phyloP scores from a whole-genome alignment of 176 grass and related monocot genomes.

The Cenchrus purpureus region DNA sequence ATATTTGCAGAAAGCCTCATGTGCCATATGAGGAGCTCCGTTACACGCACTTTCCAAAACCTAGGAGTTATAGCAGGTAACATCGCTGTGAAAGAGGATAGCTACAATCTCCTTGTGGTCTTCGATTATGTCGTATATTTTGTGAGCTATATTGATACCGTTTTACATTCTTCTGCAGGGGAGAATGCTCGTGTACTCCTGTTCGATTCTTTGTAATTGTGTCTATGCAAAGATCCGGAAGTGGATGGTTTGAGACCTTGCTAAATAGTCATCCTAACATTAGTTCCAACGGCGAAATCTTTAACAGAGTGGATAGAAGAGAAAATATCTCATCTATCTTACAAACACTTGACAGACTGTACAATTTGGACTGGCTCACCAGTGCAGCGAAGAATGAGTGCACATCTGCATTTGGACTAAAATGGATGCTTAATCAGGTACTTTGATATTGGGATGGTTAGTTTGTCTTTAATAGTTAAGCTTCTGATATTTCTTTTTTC shows the following conservation, averaged over 20 bases:
- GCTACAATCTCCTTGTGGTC: neutral
- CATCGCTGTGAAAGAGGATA: neutral
- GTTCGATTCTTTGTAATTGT: constrained; percentile 80
- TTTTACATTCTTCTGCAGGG: constrained; percentile 49
- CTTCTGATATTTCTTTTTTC: neutral
- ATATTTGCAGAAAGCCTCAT: constrained; percentile 51
- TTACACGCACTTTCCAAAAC: constrained; percentile 80
- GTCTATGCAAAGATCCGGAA: constrained; percentile 97
- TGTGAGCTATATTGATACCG: constrained; percentile 15
- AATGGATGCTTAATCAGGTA: constrained; percentile 99
- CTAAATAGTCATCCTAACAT: constrained; percentile 95
- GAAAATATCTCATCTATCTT: constrained; percentile 68
- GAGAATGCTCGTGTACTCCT: constrained; percentile 75
- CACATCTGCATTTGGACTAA: constrained; percentile 83
- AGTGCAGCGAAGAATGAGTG: constrained; percentile 93
- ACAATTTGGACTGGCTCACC: constrained; percentile 84
- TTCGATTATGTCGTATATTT: constrained; percentile 3
- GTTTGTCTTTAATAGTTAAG: neutral
- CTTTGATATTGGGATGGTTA: neutral
- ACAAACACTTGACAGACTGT: constrained; percentile 72
- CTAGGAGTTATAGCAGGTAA: constrained; percentile 76
- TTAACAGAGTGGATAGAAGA: constrained; percentile 64
- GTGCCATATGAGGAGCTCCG: constrained; percentile 49
- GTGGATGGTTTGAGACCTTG: constrained; percentile 98
- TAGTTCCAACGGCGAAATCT: constrained; percentile 93